phyloP scores from a whole-genome alignment of 345 rosid genomes.

The Populus simonii region DNA sequence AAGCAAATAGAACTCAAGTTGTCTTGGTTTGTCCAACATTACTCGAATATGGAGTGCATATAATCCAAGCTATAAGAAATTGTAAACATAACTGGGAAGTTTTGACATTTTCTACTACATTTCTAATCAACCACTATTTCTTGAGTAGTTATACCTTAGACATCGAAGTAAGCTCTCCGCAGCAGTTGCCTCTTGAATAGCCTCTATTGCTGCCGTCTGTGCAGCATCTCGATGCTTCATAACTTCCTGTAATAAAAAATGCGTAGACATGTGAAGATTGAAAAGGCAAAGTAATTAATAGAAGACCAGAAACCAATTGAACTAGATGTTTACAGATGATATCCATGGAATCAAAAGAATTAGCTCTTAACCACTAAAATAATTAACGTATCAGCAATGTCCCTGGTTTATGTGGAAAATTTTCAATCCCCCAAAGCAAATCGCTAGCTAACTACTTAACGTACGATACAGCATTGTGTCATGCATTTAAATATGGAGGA shows the following conservation, averaged over 20 bases:
- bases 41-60: background rate
- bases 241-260: conserved; percentile 55
- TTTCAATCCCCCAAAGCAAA: background rate
- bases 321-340: background rate
- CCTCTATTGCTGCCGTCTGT: conserved; percentile 77
- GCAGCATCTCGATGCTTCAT: conserved; percentile 88
- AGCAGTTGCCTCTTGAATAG: conserved; percentile 91
- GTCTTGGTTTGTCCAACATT: background rate
- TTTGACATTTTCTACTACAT: background rate
- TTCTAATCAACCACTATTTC: background rate
- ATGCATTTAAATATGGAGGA: background rate
- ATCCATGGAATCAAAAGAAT: background rate
- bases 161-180: conserved; percentile 90
- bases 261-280: conserved; percentile 4
- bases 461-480: background rate
- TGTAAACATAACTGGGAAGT: background rate
- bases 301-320: conserved; percentile 2
- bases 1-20: background rate
- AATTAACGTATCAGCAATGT: background rate
- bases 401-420: background rate
- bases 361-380: background rate
- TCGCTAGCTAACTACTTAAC: background rate
- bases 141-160: conserved; percentile 52
- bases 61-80: background rate
- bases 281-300: background rate